These are phyloP conservation scores for Trichoderma sp. DNA, from an alignment of 2,329 filamentous ascomycete genomes.

Conservation along the genomic window DNA sequence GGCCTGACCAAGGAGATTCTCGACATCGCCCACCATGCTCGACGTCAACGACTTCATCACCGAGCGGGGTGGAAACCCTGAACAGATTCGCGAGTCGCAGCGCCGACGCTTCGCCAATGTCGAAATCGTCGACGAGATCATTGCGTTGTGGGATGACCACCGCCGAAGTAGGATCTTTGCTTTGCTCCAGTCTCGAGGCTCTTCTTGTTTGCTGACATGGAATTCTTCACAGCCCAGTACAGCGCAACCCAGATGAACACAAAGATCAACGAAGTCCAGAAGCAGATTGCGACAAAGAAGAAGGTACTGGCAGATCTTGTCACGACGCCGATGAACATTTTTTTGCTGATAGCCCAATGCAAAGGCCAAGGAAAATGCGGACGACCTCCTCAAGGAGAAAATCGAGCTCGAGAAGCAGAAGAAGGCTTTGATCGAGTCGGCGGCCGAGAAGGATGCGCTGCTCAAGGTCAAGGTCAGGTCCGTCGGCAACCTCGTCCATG, in stretches of 20 bases:
- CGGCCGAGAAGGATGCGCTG: conserved; percentile 71
- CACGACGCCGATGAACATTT: neutral
- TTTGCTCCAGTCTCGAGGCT: conserved; percentile 30
- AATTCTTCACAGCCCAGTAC: conserved; percentile 59
- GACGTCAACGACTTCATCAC: conserved; percentile 78
- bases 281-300: conserved; percentile 88
- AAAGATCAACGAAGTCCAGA: conserved; percentile 86
- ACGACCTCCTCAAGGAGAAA: conserved; percentile 78
- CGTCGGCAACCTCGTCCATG: conserved; percentile 75
- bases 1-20: too few relatives aligned
- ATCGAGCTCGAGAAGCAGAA: conserved; percentile 77
- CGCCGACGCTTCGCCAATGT: conserved; percentile 77
- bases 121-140: conserved; percentile 87
- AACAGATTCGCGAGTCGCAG: conserved; percentile 91
- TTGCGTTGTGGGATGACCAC: conserved; percentile 83
- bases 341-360: neutral
- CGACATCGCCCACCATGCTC: conserved; percentile 58
- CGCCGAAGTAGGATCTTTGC: conserved; percentile 61
- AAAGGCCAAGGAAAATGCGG: conserved; percentile 82
- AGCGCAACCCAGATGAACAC: conserved; percentile 77
- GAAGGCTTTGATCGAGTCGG: conserved; percentile 74
- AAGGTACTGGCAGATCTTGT: conserved; percentile 57
- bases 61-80: conserved; percentile 88
- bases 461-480: conserved; percentile 78
- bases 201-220: neutral